A percentile compares a stretch with the other conserved stretches of the same genome.
These are phyloP conservation scores for Chenopodium album DNA, from an alignment of 148 eudicot species.

Conservation along the genomic window DNA sequence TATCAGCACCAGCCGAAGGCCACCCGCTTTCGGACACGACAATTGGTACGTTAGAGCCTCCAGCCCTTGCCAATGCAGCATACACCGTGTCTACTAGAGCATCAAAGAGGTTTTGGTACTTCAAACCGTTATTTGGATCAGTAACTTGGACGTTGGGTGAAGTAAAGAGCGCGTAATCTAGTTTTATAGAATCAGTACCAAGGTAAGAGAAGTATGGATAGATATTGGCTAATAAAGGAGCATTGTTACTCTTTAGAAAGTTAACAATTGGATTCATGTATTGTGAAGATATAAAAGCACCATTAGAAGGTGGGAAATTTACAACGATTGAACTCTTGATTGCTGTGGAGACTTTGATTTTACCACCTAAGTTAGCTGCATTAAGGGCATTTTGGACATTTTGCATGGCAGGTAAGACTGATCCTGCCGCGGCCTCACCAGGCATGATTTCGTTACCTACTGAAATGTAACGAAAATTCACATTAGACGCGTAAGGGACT, in stretches of 20 bases:
- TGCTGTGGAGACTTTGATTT: constrained; percentile 44
- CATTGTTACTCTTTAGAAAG: constrained; percentile 29
- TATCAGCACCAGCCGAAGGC: constrained; percentile 23
- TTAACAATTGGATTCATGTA: constrained; percentile 41
- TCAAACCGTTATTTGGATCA: constrained; percentile 29
- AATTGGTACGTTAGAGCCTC: constrained; percentile 30
- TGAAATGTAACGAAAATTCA: constrained; percentile 48
- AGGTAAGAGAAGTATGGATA: constrained; percentile 47
- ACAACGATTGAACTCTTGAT: constrained; percentile 22
- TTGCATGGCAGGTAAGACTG: constrained; percentile 46
- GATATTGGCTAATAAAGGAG: constrained; percentile 42
- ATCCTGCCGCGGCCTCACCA: constrained; percentile 25
- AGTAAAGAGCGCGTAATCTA: constrained; percentile 48
- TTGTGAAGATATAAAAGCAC: constrained; percentile 14
- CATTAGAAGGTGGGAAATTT: constrained; percentile 36
- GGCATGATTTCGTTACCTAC: constrained; percentile 54
- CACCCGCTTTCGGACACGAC: constrained; percentile 51
- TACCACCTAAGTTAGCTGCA: constrained; percentile 30
- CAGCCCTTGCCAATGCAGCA: constrained; percentile 40
- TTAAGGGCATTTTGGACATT: constrained; percentile 41
- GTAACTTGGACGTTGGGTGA: constrained; percentile 30
- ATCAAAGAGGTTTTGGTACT: constrained; percentile 48
- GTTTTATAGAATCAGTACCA: constrained; percentile 4
- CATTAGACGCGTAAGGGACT: constrained; percentile 33
- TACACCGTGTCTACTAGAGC: constrained; percentile 46